Evolutionary conservation across 768 basidiomycete genomes (phyloP).

Genomic region (Hericium rajendrae): DNA sequence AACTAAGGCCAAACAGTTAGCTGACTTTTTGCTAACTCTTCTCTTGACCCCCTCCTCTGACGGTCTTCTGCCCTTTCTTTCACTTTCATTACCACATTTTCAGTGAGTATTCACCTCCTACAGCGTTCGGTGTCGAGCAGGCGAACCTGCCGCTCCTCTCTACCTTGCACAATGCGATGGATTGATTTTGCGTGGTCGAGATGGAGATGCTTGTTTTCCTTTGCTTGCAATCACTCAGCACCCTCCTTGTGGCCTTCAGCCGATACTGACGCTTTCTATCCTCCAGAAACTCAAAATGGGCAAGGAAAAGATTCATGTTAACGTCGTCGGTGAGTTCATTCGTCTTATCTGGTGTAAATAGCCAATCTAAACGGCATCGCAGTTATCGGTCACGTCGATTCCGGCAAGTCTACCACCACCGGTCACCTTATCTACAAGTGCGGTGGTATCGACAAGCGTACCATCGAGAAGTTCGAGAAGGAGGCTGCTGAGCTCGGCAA

Average conservation of each 20-base stretch:
- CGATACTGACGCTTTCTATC: slow-evolving; percentile 3
- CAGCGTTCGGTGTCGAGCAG: slow-evolving; percentile 1
- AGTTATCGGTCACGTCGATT: slow-evolving; percentile 99
- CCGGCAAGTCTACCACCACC: slow-evolving; percentile 99
- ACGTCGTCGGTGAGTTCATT: slow-evolving; percentile 79
- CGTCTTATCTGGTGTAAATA: slow-evolving; percentile 20
- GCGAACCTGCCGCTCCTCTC: not conserved
- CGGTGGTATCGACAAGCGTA: slow-evolving; percentile 99
- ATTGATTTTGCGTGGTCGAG: slow-evolving; percentile 9
- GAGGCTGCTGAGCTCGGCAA: slow-evolving; percentile 99
- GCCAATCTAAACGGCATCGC: slow-evolving; percentile 22
- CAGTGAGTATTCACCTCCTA: slow-evolving; percentile 29
- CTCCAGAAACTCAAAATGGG: slow-evolving; percentile 71
- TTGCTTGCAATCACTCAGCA: not conserved
- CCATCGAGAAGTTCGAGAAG: slow-evolving; percentile 99
- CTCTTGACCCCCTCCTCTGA: slow-evolving; percentile 27
- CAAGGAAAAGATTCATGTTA: slow-evolving; percentile 94
- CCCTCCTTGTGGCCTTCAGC: not conserved
- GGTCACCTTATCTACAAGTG: slow-evolving; percentile 99
- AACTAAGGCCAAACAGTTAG: slow-evolving; percentile 24
- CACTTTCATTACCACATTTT: slow-evolving; percentile 29
- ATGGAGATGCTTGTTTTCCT: slow-evolving; percentile 6
- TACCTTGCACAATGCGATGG: not conserved
- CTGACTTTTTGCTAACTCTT: slow-evolving; percentile 26
- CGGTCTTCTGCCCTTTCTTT: slow-evolving; percentile 34